phyloP scores from a whole-genome alignment of 164 flowering plant genomes.

The Aristolochia contorta region DNA sequence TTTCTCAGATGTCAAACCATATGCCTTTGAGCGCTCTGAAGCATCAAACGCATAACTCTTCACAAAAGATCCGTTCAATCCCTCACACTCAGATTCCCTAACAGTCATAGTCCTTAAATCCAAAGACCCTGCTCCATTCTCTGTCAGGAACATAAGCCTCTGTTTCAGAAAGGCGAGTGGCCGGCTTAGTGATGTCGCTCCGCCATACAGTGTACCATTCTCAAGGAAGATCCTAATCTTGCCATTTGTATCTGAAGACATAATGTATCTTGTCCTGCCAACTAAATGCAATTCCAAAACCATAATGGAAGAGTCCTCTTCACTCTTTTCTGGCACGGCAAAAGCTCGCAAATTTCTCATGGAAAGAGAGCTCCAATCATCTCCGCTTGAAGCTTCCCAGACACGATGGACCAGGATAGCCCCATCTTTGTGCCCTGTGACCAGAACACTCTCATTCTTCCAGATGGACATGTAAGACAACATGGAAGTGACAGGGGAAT shows the following conservation, averaged over 20 bases:
- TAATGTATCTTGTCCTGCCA: constrained; percentile 64
- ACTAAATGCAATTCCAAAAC: constrained; percentile 77
- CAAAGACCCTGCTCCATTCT: constrained; percentile 84
- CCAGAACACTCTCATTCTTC: constrained; percentile 75
- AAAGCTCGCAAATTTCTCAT: constrained; percentile 42
- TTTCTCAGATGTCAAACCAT: constrained; percentile 76
- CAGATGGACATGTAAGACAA: constrained; percentile 58
- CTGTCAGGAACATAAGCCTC: constrained; percentile 82
- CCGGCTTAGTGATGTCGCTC: constrained; percentile 34
- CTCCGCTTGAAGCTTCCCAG: constrained; percentile 62
- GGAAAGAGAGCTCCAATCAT: constrained; percentile 52
- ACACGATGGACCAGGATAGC: constrained; percentile 47
- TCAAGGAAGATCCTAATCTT: constrained; percentile 59
- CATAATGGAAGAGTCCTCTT: constrained; percentile 27
- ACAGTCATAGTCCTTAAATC: constrained; percentile 82
- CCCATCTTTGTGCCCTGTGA: constrained; percentile 80
- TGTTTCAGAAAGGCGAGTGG: constrained; percentile 88
- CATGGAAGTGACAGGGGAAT: constrained; percentile 58
- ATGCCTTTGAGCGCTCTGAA: constrained; percentile 79
- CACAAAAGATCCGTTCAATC: constrained; percentile 58
- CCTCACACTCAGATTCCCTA: constrained; percentile 82
- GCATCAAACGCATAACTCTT: constrained; percentile 74
- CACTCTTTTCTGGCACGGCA: constrained; percentile 15
- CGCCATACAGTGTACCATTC: constrained; percentile 61
- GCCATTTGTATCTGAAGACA: constrained; percentile 49